Evolutionary conservation across 2,329 filamentous ascomycete genomes (phyloP).

Genomic region (Ophiostoma australiae): DNA sequence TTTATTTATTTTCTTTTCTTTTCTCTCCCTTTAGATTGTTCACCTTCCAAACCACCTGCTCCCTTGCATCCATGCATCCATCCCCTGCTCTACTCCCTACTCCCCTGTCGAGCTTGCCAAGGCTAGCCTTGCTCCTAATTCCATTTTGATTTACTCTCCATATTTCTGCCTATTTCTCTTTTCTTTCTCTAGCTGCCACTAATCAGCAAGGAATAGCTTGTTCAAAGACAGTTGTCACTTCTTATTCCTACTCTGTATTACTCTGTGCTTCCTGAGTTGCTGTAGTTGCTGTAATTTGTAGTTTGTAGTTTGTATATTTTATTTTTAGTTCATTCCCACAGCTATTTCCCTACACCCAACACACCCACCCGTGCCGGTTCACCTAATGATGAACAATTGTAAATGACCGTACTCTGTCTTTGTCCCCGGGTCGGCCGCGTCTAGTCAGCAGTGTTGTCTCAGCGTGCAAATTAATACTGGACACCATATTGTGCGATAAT

Average conservation of each 20-base stretch:
- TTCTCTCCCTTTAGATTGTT: not conserved
- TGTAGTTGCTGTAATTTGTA: too few species aligned
- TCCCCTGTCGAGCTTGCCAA: constrained; percentile 11
- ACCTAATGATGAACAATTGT: too few species aligned
- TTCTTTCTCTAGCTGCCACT: not conserved
- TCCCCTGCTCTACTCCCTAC: not conserved
- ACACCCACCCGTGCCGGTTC: too few species aligned
- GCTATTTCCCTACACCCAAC: not conserved
- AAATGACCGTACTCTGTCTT: not conserved
- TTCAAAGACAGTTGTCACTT: not conserved
- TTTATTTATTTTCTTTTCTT: not conserved
- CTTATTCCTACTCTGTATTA: too few species aligned
- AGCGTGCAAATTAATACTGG: constrained; percentile 15
- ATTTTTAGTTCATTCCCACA: too few species aligned
- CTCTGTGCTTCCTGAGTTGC: too few species aligned
- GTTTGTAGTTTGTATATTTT: too few species aligned
- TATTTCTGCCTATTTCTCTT: not conserved
- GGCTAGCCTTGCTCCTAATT: constrained; percentile 9
- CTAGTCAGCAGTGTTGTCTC: not conserved
- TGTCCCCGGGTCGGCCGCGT: not conserved
- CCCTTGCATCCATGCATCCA: not conserved
- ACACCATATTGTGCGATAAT: not conserved
- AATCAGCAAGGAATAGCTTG: not conserved
- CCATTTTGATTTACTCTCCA: not conserved
- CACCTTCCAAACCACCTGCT: not conserved